Conservation (phyloP, 495 filamentous ascomycete genomes). For the Xylaria cubensis region DNA sequence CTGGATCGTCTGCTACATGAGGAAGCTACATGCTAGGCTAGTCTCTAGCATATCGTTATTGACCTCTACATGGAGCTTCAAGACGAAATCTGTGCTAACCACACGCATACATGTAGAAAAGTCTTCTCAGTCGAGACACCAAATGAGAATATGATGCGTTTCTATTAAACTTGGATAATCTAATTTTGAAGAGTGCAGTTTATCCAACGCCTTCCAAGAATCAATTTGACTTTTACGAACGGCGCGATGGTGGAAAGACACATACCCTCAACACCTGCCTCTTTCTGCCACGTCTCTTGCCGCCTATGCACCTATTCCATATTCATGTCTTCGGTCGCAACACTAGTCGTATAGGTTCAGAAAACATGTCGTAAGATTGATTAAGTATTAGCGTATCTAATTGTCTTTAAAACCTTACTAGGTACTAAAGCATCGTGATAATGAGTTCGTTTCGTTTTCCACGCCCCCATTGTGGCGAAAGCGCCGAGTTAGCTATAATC, state of each 20-base stretch:
- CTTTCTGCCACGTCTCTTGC: no score
- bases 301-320: neutral
- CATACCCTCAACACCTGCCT: neutral
- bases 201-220: neutral
- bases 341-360: neutral
- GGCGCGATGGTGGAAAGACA: neutral
- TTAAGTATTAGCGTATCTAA: neutral
- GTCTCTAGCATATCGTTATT: neutral
- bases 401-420: neutral
- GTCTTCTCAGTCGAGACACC: neutral
- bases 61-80: neutral
- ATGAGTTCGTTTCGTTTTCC: neutral
- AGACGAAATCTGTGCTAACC: neutral
- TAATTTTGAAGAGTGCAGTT: neutral
- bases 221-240: neutral
- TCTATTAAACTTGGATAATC: neutral
- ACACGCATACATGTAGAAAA: neutral
- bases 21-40: neutral
- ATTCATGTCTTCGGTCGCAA: neutral
- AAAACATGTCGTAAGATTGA: neutral
- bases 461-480: neutral
- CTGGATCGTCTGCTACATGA: neutral
- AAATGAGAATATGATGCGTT: neutral
- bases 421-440: neutral
- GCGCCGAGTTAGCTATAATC: neutral